A percentile compares a stretch with the other conserved stretches of the same genome.
Evolutionary conservation across 495 filamentous ascomycete genomes (phyloP).

Genomic region (Hyaloscypha bicolor): DNA sequence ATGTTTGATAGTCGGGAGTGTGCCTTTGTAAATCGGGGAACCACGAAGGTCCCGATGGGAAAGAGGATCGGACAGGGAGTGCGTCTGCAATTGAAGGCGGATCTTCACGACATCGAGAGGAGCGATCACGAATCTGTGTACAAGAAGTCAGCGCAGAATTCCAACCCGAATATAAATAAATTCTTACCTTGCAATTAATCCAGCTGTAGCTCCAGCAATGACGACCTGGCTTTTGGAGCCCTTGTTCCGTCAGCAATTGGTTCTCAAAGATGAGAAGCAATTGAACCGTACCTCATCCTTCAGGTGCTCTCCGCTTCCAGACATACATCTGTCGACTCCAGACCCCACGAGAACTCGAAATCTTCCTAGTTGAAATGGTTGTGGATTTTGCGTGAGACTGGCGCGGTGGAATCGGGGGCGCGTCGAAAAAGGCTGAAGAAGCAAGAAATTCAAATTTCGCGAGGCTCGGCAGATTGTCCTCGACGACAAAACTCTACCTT

Average conservation of each 20-base stretch:
- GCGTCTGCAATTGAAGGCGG: slow-evolving; percentile 87
- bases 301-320: slow-evolving; percentile 70
- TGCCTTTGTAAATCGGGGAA: slow-evolving; percentile 78
- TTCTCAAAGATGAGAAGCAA: neutral
- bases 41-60: slow-evolving; percentile 46
- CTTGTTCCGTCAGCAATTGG: slow-evolving; percentile 40
- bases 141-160: slow-evolving; percentile 13
- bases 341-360: neutral
- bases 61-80: slow-evolving; percentile 69
- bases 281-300: slow-evolving; percentile 75
- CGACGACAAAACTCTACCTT: neutral
- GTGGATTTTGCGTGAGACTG: slow-evolving; percentile 1
- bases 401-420: neutral
- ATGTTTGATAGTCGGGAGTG: slow-evolving; percentile 70
- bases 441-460: neutral
- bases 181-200: slow-evolving; percentile 78
- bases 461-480: neutral
- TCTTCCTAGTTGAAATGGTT: neutral
- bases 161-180: neutral
- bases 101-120: slow-evolving; percentile 97
- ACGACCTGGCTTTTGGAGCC: slow-evolving; percentile 83
- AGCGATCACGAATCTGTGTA: slow-evolving; percentile 77
- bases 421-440: slow-evolving; percentile 8
- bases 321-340: slow-evolving; percentile 62
- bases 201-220: slow-evolving; percentile 82